Evolutionary conservation across 139 green algal species (phyloP).

Genomic region (Zygnema cylindricum): DNA sequence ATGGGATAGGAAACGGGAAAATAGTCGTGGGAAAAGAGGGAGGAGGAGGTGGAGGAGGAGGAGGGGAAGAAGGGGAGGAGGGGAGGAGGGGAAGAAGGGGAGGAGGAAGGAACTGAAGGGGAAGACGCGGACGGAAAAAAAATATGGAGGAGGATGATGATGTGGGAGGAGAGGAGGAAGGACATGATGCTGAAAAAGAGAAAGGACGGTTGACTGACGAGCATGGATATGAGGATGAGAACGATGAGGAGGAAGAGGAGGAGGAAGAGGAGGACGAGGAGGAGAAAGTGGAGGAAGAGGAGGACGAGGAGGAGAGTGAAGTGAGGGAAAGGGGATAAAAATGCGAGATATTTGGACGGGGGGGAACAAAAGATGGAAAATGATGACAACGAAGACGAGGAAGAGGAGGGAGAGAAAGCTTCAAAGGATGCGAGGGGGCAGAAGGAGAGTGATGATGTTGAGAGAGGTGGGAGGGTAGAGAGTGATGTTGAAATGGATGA

Average conservation of each 20-base stretch:
- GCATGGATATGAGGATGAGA: slow-evolving; percentile 25
- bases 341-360: slow-evolving; percentile 35
- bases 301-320: slow-evolving; percentile 28
- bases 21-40: slow-evolving; percentile 31
- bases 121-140: no score
- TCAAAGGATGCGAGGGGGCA: slow-evolving; percentile 13
- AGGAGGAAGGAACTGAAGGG: no score
- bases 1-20: slow-evolving; percentile 17
- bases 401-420: neutral
- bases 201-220: slow-evolving; percentile 4
- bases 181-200: slow-evolving; percentile 47
- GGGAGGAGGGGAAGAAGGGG: neutral
- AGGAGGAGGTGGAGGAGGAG: slow-evolving; percentile 7
- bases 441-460: slow-evolving; percentile 14
- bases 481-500: no score
- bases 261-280: neutral
- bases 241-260: slow-evolving; percentile 43
- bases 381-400: neutral
- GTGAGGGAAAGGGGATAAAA: slow-evolving; percentile 18
- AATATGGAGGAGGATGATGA: slow-evolving; percentile 57
- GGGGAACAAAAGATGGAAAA: slow-evolving; percentile 44
- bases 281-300: slow-evolving; percentile 27
- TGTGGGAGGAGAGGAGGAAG: slow-evolving; percentile 47
- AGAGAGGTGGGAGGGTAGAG: neutral
- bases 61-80: slow-evolving; percentile 14